Percentiles rank a stretch among this genome's conserved stretches.
Conservation (phyloP, 2,329 filamentous ascomycete species). For the Fusarium napiforme region DNA sequence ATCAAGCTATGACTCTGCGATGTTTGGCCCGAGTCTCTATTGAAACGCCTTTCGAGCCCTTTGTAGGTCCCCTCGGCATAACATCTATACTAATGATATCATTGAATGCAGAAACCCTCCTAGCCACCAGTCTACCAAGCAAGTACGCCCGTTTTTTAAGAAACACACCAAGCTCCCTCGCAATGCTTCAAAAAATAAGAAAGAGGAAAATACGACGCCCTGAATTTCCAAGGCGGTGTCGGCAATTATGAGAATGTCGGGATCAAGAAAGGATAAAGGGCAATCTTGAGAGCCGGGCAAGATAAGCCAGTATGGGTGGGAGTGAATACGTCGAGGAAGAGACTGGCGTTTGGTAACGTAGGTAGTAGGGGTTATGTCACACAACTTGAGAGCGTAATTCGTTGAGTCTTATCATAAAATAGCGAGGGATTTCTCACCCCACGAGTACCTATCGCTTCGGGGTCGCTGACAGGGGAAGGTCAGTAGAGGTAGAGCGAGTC, state of each 20-base stretch:
- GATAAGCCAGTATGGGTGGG: conserved; percentile 3
- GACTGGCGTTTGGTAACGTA: conserved; percentile 11
- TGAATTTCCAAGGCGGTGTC: conserved; percentile 18
- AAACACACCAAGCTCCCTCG: conserved; percentile 45
- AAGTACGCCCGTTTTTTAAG: conserved; percentile 34
- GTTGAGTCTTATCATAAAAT: conserved; percentile 19
- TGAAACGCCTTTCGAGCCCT: conserved; percentile 7
- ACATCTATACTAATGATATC: conserved; percentile 29
- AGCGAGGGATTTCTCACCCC: conserved; percentile 46
- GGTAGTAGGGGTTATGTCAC: conserved; percentile 6
- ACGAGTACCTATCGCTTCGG: conserved; percentile 58
- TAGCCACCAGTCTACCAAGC: conserved; percentile 33
- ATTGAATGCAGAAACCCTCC: conserved; percentile 16
- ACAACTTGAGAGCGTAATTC: conserved; percentile 12
- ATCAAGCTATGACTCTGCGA: neutral
- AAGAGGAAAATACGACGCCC: conserved; percentile 6
- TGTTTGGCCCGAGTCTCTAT: conserved; percentile 3
- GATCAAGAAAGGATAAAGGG: conserved; percentile 11
- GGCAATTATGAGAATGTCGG: conserved; percentile 12
- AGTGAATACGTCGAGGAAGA: conserved; percentile 19
- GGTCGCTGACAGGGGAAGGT: conserved; percentile 56
- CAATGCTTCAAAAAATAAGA: conserved; percentile 39
- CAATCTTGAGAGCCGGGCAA: conserved; percentile 12
- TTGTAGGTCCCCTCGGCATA: neutral
- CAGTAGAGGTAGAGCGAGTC: conserved; percentile 58